Conservation (phyloP, 306 rosid species). For the Prinsepia uniflora region DNA sequence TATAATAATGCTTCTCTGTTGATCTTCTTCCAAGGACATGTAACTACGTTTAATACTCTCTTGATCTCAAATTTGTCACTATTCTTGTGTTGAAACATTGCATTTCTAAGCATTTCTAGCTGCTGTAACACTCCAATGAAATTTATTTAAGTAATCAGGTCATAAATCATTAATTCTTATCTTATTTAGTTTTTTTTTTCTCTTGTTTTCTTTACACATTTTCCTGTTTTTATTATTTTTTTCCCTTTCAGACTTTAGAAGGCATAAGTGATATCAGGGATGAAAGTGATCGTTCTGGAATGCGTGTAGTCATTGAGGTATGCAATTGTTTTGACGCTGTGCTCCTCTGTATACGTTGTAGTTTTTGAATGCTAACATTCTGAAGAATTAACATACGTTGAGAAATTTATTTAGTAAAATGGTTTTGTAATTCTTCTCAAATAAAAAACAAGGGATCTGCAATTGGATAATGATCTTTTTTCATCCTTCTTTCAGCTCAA, state of each 20-base stretch:
- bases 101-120: too few relatives aligned
- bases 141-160: not conserved
- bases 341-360: not conserved
- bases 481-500: conserved; percentile 57
- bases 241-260: conserved; percentile 59
- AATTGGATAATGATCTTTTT: conserved; percentile 17
- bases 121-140: not conserved
- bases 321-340: conserved; percentile 2
- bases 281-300: conserved; percentile 96
- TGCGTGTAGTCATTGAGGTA: conserved; percentile 96
- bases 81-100: too few relatives aligned
- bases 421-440: not conserved
- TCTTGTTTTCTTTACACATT: conserved; percentile 4
- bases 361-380: not conserved
- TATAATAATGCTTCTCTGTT: too few relatives aligned
- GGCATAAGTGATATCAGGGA: conserved; percentile 94
- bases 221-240: conserved; percentile 1
- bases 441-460: not conserved
- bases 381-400: not conserved
- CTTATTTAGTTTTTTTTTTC: not conserved
- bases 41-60: too few relatives aligned
- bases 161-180: conserved; percentile 3
- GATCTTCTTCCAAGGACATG: too few relatives aligned
- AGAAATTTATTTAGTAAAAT: not conserved
- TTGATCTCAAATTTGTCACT: too few relatives aligned